A percentile compares a stretch with the other conserved stretches of the same genome.
Evolutionary conservation across 2,329 filamentous ascomycete genomes (phyloP).

Genomic region (Orbilia ellipsospora): DNA sequence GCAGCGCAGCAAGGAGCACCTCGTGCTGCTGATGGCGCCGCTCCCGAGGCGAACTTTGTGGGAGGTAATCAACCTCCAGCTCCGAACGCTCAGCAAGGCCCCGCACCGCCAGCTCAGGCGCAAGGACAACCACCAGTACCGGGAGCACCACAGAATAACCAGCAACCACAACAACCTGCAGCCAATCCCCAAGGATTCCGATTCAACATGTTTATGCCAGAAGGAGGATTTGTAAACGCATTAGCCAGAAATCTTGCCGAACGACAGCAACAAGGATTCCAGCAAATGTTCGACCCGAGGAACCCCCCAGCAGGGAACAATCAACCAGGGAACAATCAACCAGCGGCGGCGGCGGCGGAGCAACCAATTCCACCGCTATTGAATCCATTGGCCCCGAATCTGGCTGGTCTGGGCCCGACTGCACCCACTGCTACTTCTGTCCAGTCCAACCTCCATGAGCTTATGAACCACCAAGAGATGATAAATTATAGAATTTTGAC

Average conservation of each 20-base stretch:
- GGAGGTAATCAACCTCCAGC: constrained; percentile 12
- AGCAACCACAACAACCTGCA: constrained; percentile 19
- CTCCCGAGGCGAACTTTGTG: not conserved
- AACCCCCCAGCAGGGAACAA: not conserved
- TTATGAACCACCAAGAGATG: constrained; percentile 19
- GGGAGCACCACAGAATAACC: not conserved
- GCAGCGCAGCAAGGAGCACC: not conserved
- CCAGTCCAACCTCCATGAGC: constrained; percentile 25
- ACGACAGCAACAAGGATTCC: constrained; percentile 21
- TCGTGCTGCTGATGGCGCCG: not conserved
- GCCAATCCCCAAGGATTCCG: constrained; percentile 15
- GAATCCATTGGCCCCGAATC: not conserved
- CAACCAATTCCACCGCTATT: constrained; percentile 17
- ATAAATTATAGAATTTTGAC: constrained; percentile 21
- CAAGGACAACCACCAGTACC: not conserved
- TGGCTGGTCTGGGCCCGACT: too few species aligned
- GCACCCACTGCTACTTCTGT: constrained; percentile 14
- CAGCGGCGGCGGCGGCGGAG: not conserved
- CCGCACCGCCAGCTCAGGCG: constrained; percentile 6
- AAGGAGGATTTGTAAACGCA: constrained; percentile 33
- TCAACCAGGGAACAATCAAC: not conserved
- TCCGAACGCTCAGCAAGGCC: constrained; percentile 13
- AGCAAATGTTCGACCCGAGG: constrained; percentile 3
- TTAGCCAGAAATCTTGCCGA: constrained; percentile 33
- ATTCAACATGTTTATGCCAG: constrained; percentile 28